Base-by-base conservation (phyloP, 2,329 filamentous ascomycete species). In the Aphanocladium album region DNA sequence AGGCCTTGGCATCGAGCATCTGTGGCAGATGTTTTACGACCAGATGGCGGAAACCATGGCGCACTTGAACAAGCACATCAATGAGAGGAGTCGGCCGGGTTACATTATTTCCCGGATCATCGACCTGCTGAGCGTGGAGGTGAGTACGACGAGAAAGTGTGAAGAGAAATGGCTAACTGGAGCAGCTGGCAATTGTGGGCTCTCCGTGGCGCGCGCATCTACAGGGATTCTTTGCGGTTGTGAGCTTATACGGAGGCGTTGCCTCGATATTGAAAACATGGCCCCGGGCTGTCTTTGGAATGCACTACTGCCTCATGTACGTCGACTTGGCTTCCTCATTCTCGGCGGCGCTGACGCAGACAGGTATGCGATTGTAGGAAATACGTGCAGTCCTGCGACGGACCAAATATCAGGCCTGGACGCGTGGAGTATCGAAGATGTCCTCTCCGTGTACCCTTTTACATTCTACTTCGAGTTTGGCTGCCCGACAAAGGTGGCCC, bases 1-100 rank as follows among this genome's bases (percentile, higher is more conserved):
- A 39, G 52, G 52, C 37, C 37, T 55, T 16, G 52, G 52, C 52
- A 55, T 55, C 37, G 52, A 55, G 52, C 52, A 55, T n/a, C 39
- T 55, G 11, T 55, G 52, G 52, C 37, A 55, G 23, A 43, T n/a
- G 2, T 55, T 55, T 9, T 55, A 55, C 39, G 23, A 45, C 8
- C 23, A 55, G 16, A 55, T 55, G 52, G 39, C 33, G 4, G 52
- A 45, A n/a, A 55, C 52, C 2, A 12, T 55, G 37, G 39, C 17
- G 16, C 52, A 55, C 17, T 25, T 55, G 9, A 55, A 55, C 23
- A 45, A 33, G 11, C 52, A 55, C 39, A 55, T 55, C 37, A 35
- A 30, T 17, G 52, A 37, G 25, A 23, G 39, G 4, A 55, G 52
- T 9, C 37, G 52, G 9, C 52, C 52, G 25, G 52, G 52, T 5